Evolutionary conservation across 371 early-diverging fungal genomes (phyloP).

Genomic region (Dichotomocladium elegans): DNA sequence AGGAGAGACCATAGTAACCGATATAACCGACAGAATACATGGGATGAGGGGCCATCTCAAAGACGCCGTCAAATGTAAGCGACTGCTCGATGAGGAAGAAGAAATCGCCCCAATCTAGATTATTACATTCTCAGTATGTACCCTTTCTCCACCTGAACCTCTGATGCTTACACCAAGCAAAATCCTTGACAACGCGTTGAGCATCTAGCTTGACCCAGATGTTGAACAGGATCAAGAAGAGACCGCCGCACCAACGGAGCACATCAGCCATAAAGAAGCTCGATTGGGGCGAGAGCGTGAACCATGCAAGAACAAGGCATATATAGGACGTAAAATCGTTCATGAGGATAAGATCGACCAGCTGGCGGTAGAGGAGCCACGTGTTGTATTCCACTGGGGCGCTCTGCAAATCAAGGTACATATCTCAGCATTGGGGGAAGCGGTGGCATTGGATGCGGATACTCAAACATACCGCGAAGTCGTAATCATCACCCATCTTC

Average conservation of each 20-base stretch:
- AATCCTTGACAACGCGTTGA: conserved; percentile 94
- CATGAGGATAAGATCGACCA: conserved; percentile 91
- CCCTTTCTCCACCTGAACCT: not conserved
- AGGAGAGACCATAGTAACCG: conserved; percentile 91
- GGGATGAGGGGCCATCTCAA: conserved; percentile 96
- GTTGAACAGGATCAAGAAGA: conserved; percentile 81
- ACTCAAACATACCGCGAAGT: conserved; percentile 67
- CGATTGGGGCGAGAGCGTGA: conserved; percentile 51
- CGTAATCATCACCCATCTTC: conserved; percentile 87
- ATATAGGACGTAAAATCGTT: conserved; percentile 89
- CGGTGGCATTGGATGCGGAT: too few species aligned
- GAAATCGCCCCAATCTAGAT: conserved; percentile 95
- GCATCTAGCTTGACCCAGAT: conserved; percentile 96
- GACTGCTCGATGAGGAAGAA: conserved; percentile 90
- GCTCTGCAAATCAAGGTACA: conserved; percentile 48
- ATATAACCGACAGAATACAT: conserved; percentile 98
- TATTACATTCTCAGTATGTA: not conserved
- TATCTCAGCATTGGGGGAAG: too few species aligned
- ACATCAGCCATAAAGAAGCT: conserved; percentile 53
- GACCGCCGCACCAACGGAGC: conserved; percentile 73
- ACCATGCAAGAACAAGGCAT: conserved; percentile 77
- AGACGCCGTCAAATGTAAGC: conserved; percentile 90
- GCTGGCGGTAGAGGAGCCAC: conserved; percentile 91
- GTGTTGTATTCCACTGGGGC: conserved; percentile 92
- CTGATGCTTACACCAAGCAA: conserved; percentile 87